phyloP scores from a whole-genome alignment of 2,329 filamentous ascomycete genomes.

The Colletotrichum echinochloae region DNA sequence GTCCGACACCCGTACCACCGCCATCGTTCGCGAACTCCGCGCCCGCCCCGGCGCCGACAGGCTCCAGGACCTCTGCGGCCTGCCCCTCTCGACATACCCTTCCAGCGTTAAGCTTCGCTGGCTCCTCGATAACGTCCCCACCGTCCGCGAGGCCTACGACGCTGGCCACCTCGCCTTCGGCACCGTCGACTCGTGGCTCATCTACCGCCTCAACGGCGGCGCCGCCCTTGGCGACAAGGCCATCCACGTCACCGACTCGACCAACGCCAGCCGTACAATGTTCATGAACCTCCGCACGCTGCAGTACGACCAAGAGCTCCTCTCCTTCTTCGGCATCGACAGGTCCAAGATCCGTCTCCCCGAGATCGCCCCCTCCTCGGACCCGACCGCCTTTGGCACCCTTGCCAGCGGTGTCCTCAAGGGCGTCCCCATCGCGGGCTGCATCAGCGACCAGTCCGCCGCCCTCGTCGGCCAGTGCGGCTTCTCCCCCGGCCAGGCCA shows the following conservation, averaged over 20 bases:
- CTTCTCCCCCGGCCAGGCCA: constrained; percentile 84
- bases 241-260: constrained; percentile 85
- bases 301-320: constrained; percentile 81
- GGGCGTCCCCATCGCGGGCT: constrained; percentile 82
- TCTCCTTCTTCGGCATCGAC: constrained; percentile 83
- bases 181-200: constrained; percentile 89
- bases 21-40: constrained; percentile 82
- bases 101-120: constrained; percentile 88
- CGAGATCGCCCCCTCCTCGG: constrained; percentile 86
- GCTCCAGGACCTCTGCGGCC: constrained; percentile 78
- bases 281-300: constrained; percentile 90
- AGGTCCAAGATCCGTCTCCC: constrained; percentile 78
- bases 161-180: constrained; percentile 83
- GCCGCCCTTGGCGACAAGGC: constrained; percentile 65
- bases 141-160: constrained; percentile 80
- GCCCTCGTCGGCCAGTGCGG: constrained; percentile 88
- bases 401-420: constrained; percentile 74
- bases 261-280: constrained; percentile 92
- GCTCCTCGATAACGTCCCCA: constrained; percentile 79
- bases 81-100: constrained; percentile 89
- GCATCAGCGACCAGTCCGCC: constrained; percentile 87
- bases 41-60: constrained; percentile 73
- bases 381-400: constrained; percentile 77
- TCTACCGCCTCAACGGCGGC: constrained; percentile 86
- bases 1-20: constrained; percentile 84